Base-by-base conservation (phyloP, 1,284 basidiomycete genomes). In the Moesziomyces antarcticus region DNA sequence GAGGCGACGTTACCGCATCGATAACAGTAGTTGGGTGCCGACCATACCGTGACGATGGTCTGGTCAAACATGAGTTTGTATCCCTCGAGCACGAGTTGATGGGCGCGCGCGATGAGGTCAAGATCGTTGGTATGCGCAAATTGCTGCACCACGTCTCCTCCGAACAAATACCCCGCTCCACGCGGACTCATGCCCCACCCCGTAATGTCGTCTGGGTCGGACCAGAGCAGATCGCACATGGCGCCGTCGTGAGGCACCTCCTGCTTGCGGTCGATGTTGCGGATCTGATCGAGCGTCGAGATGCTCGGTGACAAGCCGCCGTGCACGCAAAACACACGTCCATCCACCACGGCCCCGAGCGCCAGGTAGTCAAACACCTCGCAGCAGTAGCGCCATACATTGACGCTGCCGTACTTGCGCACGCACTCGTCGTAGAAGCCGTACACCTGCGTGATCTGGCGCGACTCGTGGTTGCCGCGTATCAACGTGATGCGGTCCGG, bases 381-480 rank as follows among this genome's bases (percentile, higher is more conserved):
- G 84, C 94, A 97, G 85, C 94, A 99, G 89, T 94, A 97, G 65
- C 94, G 86, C 96, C 96, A 99, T 43, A 99, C 96, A 83, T 95
- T 96, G 62, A 90, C 91, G 79, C 89, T 92, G 7, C 96, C 96
- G 82, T 98, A 99, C 85, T 99, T 99, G 40, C 95, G 87, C 84
- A 94, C 91, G 85, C 96, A 99, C 82, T 99, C 96, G 86, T 99
- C 97, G 86, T 98, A 99, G 85, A 99, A 99, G 14, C 96, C 97
- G 85, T 99, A 99, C 0, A 99, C 96, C 61, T 99, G 96, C 8
- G 81, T 83, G 45, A 99, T 99, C 85, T 99, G 96, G 4, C 96
- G 88, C n/a, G 93, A 95, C 85, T 99, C 96, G 87, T 99, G 96
- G 87, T 99, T 99, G 14, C 96, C 96, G 37, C 96, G 89, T 77